Conservation (phyloP, 805 yeast species). For the Wickerhamomyces pijperi region DNA sequence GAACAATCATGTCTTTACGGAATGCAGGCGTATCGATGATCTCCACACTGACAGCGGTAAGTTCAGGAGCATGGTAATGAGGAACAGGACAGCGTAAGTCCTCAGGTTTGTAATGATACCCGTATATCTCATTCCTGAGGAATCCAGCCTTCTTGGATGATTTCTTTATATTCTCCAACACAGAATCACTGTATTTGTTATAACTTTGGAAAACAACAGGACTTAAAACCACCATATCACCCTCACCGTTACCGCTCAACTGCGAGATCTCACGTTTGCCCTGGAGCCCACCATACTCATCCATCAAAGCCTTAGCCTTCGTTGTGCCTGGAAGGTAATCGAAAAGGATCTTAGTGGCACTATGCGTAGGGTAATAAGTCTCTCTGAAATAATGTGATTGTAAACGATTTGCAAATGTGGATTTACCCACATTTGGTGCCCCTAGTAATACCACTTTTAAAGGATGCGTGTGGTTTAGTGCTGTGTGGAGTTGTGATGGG, state of each 20-base stretch:
- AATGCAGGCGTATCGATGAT: conserved; percentile 69
- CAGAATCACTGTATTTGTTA: conserved; percentile 4
- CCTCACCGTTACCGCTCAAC: conserved; percentile 2
- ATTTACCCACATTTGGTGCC: conserved; percentile 48
- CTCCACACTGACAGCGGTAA: conserved; percentile 54
- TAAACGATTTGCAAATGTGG: conserved; percentile 41
- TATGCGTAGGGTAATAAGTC: conserved; percentile 66
- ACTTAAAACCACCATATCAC: conserved; percentile 21
- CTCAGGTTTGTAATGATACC: background rate
- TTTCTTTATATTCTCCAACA: conserved; percentile 1
- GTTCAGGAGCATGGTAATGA: conserved; percentile 33
- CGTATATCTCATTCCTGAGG: background rate
- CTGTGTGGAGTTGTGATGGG: background rate
- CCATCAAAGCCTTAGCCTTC: conserved; percentile 31
- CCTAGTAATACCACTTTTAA: conserved; percentile 52
- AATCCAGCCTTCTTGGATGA: conserved; percentile 1
- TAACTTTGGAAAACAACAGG: conserved; percentile 28
- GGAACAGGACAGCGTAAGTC: background rate
- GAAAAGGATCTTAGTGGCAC: conserved; percentile 46
- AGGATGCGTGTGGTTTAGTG: conserved; percentile 21
- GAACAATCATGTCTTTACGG: conserved; percentile 55
- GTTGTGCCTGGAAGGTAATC: conserved; percentile 35
- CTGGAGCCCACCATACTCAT: conserved; percentile 32
- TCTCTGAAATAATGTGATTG: conserved; percentile 42
- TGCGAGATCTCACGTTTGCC: conserved; percentile 23